Evolutionary conservation across 2,329 filamentous ascomycete species (phyloP), one percentile per base, ranked within the genome.

Genomic region (Xylariaceae sp.): DNA sequence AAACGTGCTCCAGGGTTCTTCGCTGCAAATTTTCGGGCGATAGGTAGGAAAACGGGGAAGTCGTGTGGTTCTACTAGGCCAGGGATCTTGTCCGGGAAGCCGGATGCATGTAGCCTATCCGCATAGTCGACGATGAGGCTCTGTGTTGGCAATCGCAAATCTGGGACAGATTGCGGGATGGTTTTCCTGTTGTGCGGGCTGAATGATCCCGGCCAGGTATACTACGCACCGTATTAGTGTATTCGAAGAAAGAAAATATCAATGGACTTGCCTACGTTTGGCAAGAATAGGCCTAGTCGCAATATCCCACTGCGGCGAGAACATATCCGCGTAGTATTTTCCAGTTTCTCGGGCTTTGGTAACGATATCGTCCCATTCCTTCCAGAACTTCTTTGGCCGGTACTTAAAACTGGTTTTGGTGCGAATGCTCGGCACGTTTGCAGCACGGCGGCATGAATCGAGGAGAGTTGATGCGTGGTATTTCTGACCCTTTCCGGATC

Each of bases 151-250:
- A 3, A 66, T 62, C 8, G 66, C 68, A 37, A 66, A 56, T 5
- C 72, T 71, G 4, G 63, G 55, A 37, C 62, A 57, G 4, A 58
- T 25, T 2, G 45, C 46, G 10, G 52, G 49, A 42, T 63, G 64
- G 23, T 60, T 61, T 39, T 58, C 45, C 5, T 57, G 12, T 25
- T 55, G 41, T 5, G 45, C 53, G 3, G 61, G 60, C 2, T 56
- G 57, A 41, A 76, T 65, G 27, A 75, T 57, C 40, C 73, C 72
- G 14, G 69, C 67, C 50, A 68, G 67, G 57, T 72, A 75, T 10
- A 75, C 67, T 70, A 39, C 5, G 20, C 35, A 23, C 19, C 25
- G 1, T 5, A n/a, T n/a, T n/a, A n/a, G n/a, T n/a, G n/a, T n/a
- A n/a, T n/a, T n/a, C n/a, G n/a, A n/a, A n/a, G n/a, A n/a, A n/a